A percentile compares a stretch with the other conserved stretches of the same genome.
These are phyloP conservation scores for Xylaria sp. DNA, from an alignment of 2,329 filamentous ascomycete species.

Conservation along the genomic window DNA sequence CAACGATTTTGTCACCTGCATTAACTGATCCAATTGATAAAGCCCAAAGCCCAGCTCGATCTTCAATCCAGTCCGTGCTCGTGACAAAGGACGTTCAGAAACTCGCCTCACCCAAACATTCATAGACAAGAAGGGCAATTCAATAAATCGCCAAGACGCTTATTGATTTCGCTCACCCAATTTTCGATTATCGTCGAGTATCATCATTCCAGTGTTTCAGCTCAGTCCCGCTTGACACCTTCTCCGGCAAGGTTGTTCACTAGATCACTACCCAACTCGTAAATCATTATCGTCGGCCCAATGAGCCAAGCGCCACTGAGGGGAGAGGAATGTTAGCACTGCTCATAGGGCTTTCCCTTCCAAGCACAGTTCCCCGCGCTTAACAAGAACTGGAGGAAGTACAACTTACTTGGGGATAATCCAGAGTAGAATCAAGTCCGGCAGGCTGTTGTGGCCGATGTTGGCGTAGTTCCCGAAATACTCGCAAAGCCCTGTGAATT, in stretches of 20 bases:
- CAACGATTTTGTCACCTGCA: neutral
- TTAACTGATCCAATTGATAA: slow-evolving; percentile 18
- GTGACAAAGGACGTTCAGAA: neutral
- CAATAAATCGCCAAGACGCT: slow-evolving; percentile 9
- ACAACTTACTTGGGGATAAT: slow-evolving; percentile 55
- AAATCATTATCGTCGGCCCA: slow-evolving; percentile 63
- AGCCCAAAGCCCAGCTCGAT: neutral
- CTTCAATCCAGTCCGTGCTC: neutral
- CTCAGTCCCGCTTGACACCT: slow-evolving; percentile 56
- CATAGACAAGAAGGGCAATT: neutral
- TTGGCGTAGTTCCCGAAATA: slow-evolving; percentile 66
- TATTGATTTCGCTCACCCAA: slow-evolving; percentile 4
- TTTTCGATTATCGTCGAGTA: neutral
- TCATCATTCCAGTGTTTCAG: neutral
- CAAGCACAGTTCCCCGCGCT: neutral
- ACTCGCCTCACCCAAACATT: neutral
- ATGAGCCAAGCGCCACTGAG: slow-evolving; percentile 66
- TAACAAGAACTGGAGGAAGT: neutral
- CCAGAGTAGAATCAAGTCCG: slow-evolving; percentile 63
- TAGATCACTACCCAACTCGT: slow-evolving; percentile 61
- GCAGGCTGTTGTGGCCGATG: slow-evolving; percentile 64
- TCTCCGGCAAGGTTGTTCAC: slow-evolving; percentile 56
- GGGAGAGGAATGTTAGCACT: slow-evolving; percentile 12
- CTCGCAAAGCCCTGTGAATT: slow-evolving; percentile 63
- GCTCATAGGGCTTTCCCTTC: neutral